Conservation (phyloP, 1,284 basidiomycete genomes). For the Melampsora larici-populina region DNA sequence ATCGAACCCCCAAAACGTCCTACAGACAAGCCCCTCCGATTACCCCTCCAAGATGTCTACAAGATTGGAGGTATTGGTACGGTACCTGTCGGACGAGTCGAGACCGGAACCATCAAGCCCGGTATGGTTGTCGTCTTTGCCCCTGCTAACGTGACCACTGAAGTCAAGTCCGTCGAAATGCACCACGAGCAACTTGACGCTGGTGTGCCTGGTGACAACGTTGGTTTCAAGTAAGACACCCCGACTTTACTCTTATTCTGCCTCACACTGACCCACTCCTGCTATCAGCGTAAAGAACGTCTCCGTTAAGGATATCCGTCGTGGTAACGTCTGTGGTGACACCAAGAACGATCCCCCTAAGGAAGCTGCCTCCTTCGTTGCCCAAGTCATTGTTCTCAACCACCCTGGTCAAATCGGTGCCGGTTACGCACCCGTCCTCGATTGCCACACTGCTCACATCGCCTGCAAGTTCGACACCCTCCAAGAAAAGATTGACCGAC, state of each 20-base stretch:
- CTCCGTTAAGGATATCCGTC: slow-evolving; percentile 99
- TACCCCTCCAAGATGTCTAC: slow-evolving; percentile 99
- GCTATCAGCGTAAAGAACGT: slow-evolving; percentile 75
- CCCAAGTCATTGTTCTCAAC: slow-evolving; percentile 99
- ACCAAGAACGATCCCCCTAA: slow-evolving; percentile 99
- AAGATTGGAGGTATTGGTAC: slow-evolving; percentile 99
- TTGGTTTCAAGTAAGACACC: slow-evolving; percentile 80
- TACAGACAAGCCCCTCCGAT: slow-evolving; percentile 99
- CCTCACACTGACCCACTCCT: slow-evolving; percentile 23
- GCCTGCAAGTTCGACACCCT: slow-evolving; percentile 99
- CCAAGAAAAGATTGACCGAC: slow-evolving; percentile 98
- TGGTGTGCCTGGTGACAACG: slow-evolving; percentile 97
- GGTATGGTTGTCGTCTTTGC: slow-evolving; percentile 96
- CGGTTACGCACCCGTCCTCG: slow-evolving; percentile 95
- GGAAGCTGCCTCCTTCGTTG: slow-evolving; percentile 99
- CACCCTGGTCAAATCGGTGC: slow-evolving; percentile 99
- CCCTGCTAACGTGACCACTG: slow-evolving; percentile 96
- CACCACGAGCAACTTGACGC: slow-evolving; percentile 98
- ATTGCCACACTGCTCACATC: slow-evolving; percentile 99
- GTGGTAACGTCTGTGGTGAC: slow-evolving; percentile 98
- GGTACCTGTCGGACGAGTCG: slow-evolving; percentile 99
- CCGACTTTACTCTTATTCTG: slow-evolving; percentile 44
- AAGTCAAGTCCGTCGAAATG: slow-evolving; percentile 99
- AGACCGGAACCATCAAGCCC: slow-evolving; percentile 99
- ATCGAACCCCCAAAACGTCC: slow-evolving; percentile 96